phyloP scores from a whole-genome alignment of 2,329 filamentous ascomycete species.

The Ophiostoma piceae region DNA sequence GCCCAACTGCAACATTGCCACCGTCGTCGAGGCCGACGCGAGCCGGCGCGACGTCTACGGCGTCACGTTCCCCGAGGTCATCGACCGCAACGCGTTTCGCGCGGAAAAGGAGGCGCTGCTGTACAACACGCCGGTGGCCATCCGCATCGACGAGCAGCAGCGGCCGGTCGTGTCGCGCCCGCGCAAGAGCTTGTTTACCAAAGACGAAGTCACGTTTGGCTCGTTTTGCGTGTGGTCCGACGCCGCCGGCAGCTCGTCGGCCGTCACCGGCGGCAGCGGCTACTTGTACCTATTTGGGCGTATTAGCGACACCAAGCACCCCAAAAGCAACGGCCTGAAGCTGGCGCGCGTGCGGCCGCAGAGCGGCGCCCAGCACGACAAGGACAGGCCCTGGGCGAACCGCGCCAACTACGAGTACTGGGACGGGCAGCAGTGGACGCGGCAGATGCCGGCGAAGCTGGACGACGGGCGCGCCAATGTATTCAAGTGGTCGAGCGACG shows the following conservation, averaged over 20 bases:
- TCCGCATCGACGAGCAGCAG: conserved; percentile 20
- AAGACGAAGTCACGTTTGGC: conserved; percentile 25
- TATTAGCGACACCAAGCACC: conserved; percentile 21
- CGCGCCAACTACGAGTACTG: conserved; percentile 25
- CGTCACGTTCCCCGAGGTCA: conserved; percentile 25
- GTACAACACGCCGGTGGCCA: conserved; percentile 26
- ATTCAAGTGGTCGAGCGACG: conserved; percentile 22
- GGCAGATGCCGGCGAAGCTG: conserved; percentile 20
- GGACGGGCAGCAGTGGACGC: conserved; percentile 23
- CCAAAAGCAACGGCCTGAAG: conserved; percentile 27
- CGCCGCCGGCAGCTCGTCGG: conserved; percentile 6
- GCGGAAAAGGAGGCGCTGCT: conserved; percentile 21
- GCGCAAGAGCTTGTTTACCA: conserved; percentile 20
- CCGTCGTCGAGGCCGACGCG: conserved; percentile 6
- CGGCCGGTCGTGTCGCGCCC: conserved; percentile 21
- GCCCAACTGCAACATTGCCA: conserved; percentile 27
- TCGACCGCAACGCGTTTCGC: conserved; percentile 24
- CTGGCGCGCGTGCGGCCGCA: conserved; percentile 25
- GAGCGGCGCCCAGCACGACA: conserved; percentile 3
- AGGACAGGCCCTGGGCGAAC: conserved; percentile 7
- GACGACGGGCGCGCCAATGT: conserved; percentile 26
- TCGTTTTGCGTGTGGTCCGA: conserved; percentile 23
- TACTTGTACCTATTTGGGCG: conserved; percentile 28
- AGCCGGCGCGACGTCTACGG: conserved; percentile 12
- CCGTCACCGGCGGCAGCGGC: conserved; percentile 9